Percentiles rank a stretch among this genome's conserved stretches.
These are phyloP conservation scores for Fusarium pseudonygamai DNA, from an alignment of 2,329 filamentous ascomycete genomes.

Conservation along the genomic window DNA sequence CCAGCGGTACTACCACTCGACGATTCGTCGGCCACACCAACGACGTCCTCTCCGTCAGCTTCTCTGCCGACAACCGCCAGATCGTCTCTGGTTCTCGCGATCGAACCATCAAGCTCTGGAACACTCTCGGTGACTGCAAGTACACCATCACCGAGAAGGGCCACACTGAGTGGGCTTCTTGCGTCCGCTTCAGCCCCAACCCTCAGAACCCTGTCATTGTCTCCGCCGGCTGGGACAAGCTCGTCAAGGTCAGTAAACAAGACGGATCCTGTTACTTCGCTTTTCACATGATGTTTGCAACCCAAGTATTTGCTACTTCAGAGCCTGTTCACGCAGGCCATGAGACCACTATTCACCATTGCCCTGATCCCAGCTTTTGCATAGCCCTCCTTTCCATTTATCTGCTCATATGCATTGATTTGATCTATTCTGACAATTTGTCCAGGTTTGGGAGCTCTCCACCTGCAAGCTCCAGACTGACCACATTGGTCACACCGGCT, in stretches of 20 bases:
- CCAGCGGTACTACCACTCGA: slow-evolving; percentile 95
- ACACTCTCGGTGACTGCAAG: slow-evolving; percentile 99
- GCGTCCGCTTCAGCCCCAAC: slow-evolving; percentile 99
- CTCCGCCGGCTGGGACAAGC: slow-evolving; percentile 98
- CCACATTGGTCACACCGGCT: slow-evolving; percentile 99
- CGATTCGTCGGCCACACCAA: slow-evolving; percentile 99
- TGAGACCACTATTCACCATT: slow-evolving; percentile 95
- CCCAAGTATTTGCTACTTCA: slow-evolving; percentile 99
- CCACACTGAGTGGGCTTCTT: slow-evolving; percentile 99
- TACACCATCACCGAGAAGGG: slow-evolving; percentile 99
- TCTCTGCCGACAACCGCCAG: slow-evolving; percentile 99
- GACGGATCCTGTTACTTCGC: background rate
- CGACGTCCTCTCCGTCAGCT: slow-evolving; percentile 99
- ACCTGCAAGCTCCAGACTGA: slow-evolving; percentile 99
- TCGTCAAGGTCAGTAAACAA: slow-evolving; percentile 88
- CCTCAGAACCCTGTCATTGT: slow-evolving; percentile 99
- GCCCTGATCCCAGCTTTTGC: slow-evolving; percentile 71
- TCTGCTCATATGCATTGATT: background rate
- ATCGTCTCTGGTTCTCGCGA: slow-evolving; percentile 99
- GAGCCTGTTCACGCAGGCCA: slow-evolving; percentile 82
- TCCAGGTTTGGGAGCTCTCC: slow-evolving; percentile 97
- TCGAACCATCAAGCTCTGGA: slow-evolving; percentile 99
- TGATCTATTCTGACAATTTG: slow-evolving; percentile 20
- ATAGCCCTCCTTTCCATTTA: slow-evolving; percentile 3
- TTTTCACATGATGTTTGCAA: slow-evolving; percentile 86